Evolutionary conservation across 192 early-diverging fungal species (phyloP).

Genomic region (Coemansia pectinata): DNA sequence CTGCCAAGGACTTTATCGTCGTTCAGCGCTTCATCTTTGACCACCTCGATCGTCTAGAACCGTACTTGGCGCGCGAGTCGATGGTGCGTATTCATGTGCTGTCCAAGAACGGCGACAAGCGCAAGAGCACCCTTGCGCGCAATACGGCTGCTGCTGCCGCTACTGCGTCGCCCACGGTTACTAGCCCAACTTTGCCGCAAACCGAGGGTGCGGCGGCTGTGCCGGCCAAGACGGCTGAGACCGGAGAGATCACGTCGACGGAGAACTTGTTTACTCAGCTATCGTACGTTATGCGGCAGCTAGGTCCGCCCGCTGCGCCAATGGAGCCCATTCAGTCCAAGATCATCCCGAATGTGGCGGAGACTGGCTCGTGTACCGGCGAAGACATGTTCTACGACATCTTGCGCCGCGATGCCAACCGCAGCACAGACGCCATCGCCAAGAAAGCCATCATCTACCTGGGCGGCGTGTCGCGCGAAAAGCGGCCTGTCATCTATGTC

Average conservation of each 20-base stretch:
- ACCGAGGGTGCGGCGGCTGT: constrained; percentile 4
- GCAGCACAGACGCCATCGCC: constrained; percentile 66
- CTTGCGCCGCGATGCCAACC: constrained; percentile 67
- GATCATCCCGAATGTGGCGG: constrained; percentile 6
- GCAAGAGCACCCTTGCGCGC: constrained; percentile 35
- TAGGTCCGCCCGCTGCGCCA: constrained; percentile 81
- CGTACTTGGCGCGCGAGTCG: constrained; percentile 64
- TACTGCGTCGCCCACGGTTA: neutral
- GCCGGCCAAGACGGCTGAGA: neutral
- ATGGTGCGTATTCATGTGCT: constrained; percentile 41
- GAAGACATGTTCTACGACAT: constrained; percentile 63
- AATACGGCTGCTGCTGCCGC: constrained; percentile 5
- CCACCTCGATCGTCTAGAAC: constrained; percentile 68
- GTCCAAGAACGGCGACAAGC: constrained; percentile 40
- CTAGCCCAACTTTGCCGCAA: neutral
- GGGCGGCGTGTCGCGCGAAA: constrained; percentile 73
- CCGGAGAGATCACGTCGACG: constrained; percentile 48
- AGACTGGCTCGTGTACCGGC: constrained; percentile 9
- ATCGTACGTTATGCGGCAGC: constrained; percentile 78
- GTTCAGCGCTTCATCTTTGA: constrained; percentile 70
- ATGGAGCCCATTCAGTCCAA: constrained; percentile 27
- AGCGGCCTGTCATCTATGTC: constrained; percentile 82
- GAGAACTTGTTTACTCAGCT: constrained; percentile 78
- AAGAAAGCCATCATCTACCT: constrained; percentile 80
- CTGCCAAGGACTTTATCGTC: constrained; percentile 54